Base-by-base conservation (phyloP, 306 rosid species). In the Inga laurina region DNA sequence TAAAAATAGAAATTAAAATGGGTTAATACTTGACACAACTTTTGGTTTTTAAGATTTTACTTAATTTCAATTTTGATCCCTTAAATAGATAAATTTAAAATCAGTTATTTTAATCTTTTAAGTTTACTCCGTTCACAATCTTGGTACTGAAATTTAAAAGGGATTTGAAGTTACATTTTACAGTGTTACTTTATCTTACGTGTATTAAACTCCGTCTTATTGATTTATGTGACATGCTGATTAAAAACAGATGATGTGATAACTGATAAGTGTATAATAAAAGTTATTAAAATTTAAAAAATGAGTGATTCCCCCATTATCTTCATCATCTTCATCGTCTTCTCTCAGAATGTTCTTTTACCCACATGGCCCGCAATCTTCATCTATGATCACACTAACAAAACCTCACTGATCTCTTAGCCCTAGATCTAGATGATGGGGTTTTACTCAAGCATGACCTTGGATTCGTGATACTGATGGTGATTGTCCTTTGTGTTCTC, bases 361-460 rank as follows among this genome's bases (percentile, higher is more conserved):
- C 51, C 96, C 97, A 68, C 96, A 91, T 0, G 99, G 97, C 83
- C 92, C 86, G 41, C 95, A 91, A 73, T 95, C 96, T 84, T 93
- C 97, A 49, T 85, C 99, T 11, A 94, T 92, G 24, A 94, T 92
- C 61, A 90, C 97, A 62, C 94, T 92, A 71, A 92, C 98, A 90
- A 68, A 96, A 96, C 72, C 97, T 91, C 74, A 96, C 97, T 0
- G 97, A 91, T 83, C 99, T 87, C 66, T 96, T 96, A 0, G 84
- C 84, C 65, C 87, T 86, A 19, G 91, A 87, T 84, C 97, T 83
- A 5, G 98, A 87, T 3, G 93, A 92, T 27, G 98, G 91, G 0
- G 94, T 88, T 84, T 94, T 96, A 84, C 97, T 92, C 57, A 96
- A 74, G 61, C 99, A 96, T 24, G 99, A 94, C 89, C 98, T 86